These are phyloP conservation scores for Daldinia sp. DNA, from an alignment of 2,329 filamentous ascomycete genomes.

Conservation along the genomic window DNA sequence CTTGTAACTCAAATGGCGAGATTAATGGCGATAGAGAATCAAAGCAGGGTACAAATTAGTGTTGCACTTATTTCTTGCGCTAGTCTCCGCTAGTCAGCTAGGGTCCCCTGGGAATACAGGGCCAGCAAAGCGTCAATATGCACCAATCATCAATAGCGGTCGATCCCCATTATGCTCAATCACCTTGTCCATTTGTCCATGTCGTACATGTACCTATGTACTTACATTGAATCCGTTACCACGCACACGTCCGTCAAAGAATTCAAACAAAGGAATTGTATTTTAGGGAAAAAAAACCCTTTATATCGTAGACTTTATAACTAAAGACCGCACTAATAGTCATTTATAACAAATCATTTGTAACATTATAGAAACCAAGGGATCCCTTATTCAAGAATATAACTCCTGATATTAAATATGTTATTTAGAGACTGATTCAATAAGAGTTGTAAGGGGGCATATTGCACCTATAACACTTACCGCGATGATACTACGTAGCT, in stretches of 20 bases:
- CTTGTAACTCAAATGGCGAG: slow-evolving; percentile 31
- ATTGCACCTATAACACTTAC: too few relatives aligned
- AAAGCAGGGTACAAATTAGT: slow-evolving; percentile 30
- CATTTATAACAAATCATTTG: too few relatives aligned
- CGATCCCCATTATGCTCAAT: slow-evolving; percentile 18
- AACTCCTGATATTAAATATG: slow-evolving; percentile 3
- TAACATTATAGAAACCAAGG: neutral
- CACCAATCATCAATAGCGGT: slow-evolving; percentile 26
- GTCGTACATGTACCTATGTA: neutral
- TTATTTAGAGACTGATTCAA: slow-evolving; percentile 5
- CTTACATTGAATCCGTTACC: slow-evolving; percentile 16
- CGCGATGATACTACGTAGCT: neutral
- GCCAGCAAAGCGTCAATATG: slow-evolving; percentile 24
- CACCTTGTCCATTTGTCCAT: neutral
- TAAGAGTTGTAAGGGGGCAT: neutral
- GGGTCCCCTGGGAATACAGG: slow-evolving; percentile 16
- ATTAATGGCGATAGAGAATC: slow-evolving; percentile 30
- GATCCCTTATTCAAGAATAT: neutral
- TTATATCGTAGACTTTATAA: neutral
- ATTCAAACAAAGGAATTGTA: neutral
- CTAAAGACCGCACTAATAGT: neutral
- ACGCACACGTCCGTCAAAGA: slow-evolving; percentile 8
- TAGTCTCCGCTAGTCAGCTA: slow-evolving; percentile 20
- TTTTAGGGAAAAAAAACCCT: neutral
- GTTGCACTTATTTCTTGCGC: slow-evolving; percentile 27